Conservation (phyloP, 1,284 basidiomycete genomes). For the Cutaneotrichosporon dermatis region DNA sequence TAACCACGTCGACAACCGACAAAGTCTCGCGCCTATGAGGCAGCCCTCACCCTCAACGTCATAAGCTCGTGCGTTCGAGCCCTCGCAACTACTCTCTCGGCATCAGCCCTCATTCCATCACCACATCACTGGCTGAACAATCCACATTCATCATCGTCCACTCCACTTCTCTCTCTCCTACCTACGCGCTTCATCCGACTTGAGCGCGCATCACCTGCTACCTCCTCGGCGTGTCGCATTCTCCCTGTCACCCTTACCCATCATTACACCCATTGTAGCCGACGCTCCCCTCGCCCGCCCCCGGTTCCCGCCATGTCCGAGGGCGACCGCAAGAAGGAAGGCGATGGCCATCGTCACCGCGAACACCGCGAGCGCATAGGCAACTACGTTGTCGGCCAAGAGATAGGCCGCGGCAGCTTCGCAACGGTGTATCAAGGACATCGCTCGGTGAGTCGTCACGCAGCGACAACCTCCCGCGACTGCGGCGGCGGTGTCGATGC, state of each 20-base stretch:
- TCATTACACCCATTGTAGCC: not conserved
- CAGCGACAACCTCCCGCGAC: not conserved
- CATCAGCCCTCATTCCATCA: no score
- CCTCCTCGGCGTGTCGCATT: no score
- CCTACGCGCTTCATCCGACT: no score
- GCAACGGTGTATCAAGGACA: conserved; percentile 94
- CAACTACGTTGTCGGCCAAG: conserved; percentile 53
- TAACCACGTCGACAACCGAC: no score
- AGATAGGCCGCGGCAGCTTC: conserved; percentile 75
- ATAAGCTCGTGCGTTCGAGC: not conserved
- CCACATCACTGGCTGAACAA: not conserved
- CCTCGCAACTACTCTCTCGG: not conserved
- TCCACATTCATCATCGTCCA: no score
- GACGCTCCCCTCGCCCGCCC: not conserved
- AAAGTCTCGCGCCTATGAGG: no score
- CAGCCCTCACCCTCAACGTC: not conserved
- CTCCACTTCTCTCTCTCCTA: no score
- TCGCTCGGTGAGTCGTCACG: conserved; percentile 62
- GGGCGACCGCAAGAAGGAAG: conserved; percentile 19
- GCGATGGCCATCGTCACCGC: conserved; percentile 10
- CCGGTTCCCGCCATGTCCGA: conserved; percentile 12
- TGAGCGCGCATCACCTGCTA: no score
- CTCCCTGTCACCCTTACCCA: not conserved
- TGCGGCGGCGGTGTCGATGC: no score
- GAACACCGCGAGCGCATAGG: conserved; percentile 46